Base-by-base conservation (phyloP, 2,329 filamentous ascomycete genomes). In the Fusarium robinianum region DNA sequence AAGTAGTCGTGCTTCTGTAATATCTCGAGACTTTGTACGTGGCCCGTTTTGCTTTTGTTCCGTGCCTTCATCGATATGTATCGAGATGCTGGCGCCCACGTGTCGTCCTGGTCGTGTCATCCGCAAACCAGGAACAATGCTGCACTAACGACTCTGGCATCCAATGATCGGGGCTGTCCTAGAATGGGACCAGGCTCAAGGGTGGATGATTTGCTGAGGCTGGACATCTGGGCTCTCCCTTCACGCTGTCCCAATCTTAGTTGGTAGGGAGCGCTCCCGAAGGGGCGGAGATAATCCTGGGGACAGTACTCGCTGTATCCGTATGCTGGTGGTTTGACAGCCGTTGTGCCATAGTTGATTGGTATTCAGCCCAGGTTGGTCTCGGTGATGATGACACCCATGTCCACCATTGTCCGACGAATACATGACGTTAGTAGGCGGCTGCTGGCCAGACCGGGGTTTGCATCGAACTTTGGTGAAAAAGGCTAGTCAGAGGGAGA, bases 41-140 rank as follows among this genome's bases (percentile, higher is more conserved):
- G 11, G 35, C 41, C 23, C 26, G 23, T 31, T 49, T 51, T 51
- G 33, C 41, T 42, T 41, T 34, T 46, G 35, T 16, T n/a, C n/a
- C n/a, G n/a, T n/a, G n/a, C n/a, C n/a, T n/a, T n/a, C n/a, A n/a
- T n/a, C n/a, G n/a, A n/a, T n/a, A 17, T 19, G 38, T 26, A 29
- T 21, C 25, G 31, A 43, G 34, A 50, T 43, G 38, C n/a, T 29
- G 36, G 43, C 34, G 38, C 41, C 46, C 41, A 46, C 41, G 41
- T 46, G 45, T 41, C 33, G 19, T 49, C 40, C 40, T 42, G 17
- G 48, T 41, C 46, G 45, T 38, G 33, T 21, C 24, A 34, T 27
- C 24, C 29, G 12, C 15, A 35, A 35, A 35, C 21, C 26, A 36
- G 37, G 21, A 41, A 31, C 24, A 41, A 30, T 33, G 21, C 34